Evolutionary conservation across 768 basidiomycete genomes (phyloP).

Genomic region (Boletus barrowsii): DNA sequence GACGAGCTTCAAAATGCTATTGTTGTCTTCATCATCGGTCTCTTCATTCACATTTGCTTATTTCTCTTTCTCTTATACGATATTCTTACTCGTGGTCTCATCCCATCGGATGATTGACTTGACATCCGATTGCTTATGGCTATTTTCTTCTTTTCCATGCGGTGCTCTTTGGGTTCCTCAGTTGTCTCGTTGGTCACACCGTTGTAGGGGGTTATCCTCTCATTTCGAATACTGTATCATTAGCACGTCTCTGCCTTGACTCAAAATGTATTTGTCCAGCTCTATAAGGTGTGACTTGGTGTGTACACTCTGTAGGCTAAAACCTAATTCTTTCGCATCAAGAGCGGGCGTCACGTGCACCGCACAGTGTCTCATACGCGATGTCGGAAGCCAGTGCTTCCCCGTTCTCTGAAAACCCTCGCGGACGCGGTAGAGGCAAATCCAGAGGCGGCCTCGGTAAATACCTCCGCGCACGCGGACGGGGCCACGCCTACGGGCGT

Average conservation of each 20-base stretch:
- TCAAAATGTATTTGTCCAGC: not conserved
- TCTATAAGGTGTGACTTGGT: not conserved
- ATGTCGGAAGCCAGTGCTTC: conserved; percentile 16
- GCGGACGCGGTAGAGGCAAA: conserved; percentile 46
- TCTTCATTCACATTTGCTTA: conserved; percentile 27
- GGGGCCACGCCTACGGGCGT: conserved; percentile 56
- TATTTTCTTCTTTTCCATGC: conserved; percentile 1
- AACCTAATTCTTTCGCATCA: too few species aligned
- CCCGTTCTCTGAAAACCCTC: conserved; percentile 9
- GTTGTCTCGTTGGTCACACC: not conserved
- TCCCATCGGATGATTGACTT: conserved; percentile 26
- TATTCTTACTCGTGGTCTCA: conserved; percentile 25
- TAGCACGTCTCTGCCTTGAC: not conserved
- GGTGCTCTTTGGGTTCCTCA: conserved; percentile 9
- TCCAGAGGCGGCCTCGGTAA: conserved; percentile 72
- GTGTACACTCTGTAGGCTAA: too few species aligned
- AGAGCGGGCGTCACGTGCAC: not conserved
- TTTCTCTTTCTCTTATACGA: conserved; percentile 28
- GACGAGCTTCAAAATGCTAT: conserved; percentile 31
- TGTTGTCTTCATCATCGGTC: conserved; percentile 22
- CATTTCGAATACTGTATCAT: conserved; percentile 16
- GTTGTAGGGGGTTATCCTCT: conserved; percentile 3
- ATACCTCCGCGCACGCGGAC: conserved; percentile 67
- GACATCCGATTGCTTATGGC: not conserved
- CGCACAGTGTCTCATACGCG: not conserved